Base-by-base conservation (phyloP, 129 eudicot genomes). In the Saussurea involucrata region DNA sequence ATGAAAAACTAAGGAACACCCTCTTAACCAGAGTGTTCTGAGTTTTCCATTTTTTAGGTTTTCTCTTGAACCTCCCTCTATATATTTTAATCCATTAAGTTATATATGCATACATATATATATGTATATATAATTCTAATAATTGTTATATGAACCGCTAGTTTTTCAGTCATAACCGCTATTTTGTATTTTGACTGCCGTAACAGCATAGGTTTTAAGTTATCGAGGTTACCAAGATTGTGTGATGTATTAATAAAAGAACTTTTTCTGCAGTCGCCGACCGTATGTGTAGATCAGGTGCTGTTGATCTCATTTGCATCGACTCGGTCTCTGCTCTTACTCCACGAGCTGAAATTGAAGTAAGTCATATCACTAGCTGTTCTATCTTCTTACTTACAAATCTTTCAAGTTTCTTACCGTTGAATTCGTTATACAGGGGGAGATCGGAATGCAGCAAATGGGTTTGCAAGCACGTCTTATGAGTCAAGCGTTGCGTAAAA, bases 271-370 rank as follows among this genome's bases (percentile, higher is more conserved):
- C 92, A 95, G 99, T 89, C 78, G 99, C 99, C 66, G 99, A 95
- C 78, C 99, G 99, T 53, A 92, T 95, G 94, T 95, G 99, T 87
- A 86, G 99, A 88, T 95, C 99, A 33, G 97, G 97, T 76, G 99
- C 97, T 6, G 84, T 95, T 65, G 97, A 95, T 85, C 99, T 95
- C 85, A 95, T 95, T 46, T 95, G 99, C 83, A 88, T 95, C 4
- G 99, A 95, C 79, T 95, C 99, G 58, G 99, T 95, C 69, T 95
- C 99, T 25, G 99, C 99, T 53, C 99, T 95, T 61, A 95, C 99
- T 74, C 99, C 99, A 66, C 93, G 99, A 58, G 99, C 99, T 66
- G 99, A 95, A 77, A 95, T 95, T 78, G 99, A 95, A 89, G 99
- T 92, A 74, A 46, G 87, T 72, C 17, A 40, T 20, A 3, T 77